phyloP scores from a whole-genome alignment of 441 rosid species.

The Arabidopsis lyrata region DNA sequence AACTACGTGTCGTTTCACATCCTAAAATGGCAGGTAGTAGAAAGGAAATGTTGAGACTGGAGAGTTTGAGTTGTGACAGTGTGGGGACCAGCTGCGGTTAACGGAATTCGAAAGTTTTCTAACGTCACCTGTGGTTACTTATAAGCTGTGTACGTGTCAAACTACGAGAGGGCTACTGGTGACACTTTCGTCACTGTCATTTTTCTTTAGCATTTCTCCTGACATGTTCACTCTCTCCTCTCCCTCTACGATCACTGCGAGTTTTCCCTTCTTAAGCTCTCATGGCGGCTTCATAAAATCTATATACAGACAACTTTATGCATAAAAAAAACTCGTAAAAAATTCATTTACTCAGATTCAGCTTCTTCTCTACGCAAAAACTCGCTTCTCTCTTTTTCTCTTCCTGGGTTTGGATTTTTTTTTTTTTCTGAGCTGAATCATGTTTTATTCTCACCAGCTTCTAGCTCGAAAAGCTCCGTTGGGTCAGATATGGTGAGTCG shows the following conservation, averaged over 20 bases:
- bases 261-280: constrained; percentile 19
- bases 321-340: background rate
- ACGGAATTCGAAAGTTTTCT: constrained; percentile 34
- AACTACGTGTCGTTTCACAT: constrained; percentile 4
- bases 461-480: constrained; percentile 92
- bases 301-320: background rate
- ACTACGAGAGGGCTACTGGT: background rate
- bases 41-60: constrained; percentile 5
- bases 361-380: constrained; percentile 7
- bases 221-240: constrained; percentile 32
- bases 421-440: constrained; percentile 41
- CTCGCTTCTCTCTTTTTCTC: constrained; percentile 17
- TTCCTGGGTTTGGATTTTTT: constrained; percentile 19
- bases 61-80: constrained; percentile 38
- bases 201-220: constrained; percentile 21
- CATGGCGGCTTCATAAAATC: constrained; percentile 39
- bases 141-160: constrained; percentile 3
- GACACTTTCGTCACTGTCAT: constrained; percentile 2
- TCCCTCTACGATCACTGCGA: constrained; percentile 28
- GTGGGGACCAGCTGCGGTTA: constrained; percentile 37
- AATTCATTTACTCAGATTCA: constrained; percentile 16
- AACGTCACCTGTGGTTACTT: constrained; percentile 28
- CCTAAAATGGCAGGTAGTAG: constrained; percentile 16
- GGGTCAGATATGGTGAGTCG: constrained; percentile 84
- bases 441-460: constrained; percentile 94